Conservation (phyloP, 257 asterid species). For the Plectranthus barbatus region DNA sequence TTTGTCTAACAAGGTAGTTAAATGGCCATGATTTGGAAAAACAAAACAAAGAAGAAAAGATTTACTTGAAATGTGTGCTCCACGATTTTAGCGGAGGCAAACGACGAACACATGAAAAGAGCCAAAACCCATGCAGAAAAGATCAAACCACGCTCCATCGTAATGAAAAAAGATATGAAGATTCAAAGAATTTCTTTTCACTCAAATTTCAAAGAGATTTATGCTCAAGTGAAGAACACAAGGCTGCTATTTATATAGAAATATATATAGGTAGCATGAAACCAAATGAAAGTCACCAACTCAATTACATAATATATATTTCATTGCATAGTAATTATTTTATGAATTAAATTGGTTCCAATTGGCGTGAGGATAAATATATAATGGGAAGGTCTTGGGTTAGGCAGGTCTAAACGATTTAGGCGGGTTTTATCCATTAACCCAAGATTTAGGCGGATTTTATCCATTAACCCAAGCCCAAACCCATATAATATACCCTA, state of each 20-base stretch:
- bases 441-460: too few relatives aligned
- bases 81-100: conserved; percentile 47
- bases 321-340: neutral
- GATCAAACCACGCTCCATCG: conserved; percentile 11
- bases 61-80: conserved; percentile 63
- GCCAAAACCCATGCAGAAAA: conserved; percentile 24
- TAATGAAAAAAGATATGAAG: neutral
- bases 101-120: conserved; percentile 19
- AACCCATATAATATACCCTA: too few relatives aligned
- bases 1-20: too few relatives aligned
- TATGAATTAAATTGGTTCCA: neutral
- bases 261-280: neutral
- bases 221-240: conserved; percentile 8
- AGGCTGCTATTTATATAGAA: conserved; percentile 13
- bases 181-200: neutral
- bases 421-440: too few relatives aligned
- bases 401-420: too few relatives aligned
- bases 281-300: neutral
- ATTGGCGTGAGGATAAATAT: neutral
- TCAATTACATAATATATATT: neutral
- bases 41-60: too few relatives aligned
- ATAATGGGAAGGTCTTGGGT: too few relatives aligned
- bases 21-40: too few relatives aligned
- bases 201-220: neutral
- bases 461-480: too few relatives aligned